phyloP scores from a whole-genome alignment of 306 rosid genomes.

The Prunus fruticosa region DNA sequence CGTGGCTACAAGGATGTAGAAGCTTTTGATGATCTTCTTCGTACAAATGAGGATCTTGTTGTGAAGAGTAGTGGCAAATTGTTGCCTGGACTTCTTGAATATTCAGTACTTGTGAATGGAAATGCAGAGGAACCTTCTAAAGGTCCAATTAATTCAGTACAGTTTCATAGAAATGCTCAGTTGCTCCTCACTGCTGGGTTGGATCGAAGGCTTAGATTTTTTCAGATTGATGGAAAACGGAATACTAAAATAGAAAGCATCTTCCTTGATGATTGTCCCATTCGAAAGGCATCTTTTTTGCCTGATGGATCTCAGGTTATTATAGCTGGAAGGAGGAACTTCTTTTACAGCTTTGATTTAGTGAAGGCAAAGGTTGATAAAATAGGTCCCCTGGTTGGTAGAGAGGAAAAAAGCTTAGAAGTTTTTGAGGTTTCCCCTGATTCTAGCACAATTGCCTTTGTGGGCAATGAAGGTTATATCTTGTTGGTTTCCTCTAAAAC shows the following conservation, averaged over 20 bases:
- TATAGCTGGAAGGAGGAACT: conserved; percentile 77
- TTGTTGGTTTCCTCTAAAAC: conserved; percentile 80
- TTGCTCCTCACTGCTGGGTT: conserved; percentile 77
- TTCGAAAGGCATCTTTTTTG: conserved; percentile 71
- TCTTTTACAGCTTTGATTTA: conserved; percentile 74
- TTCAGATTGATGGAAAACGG: conserved; percentile 83
- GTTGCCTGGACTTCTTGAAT: conserved; percentile 71
- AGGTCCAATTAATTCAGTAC: conserved; percentile 70
- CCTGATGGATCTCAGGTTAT: conserved; percentile 94
- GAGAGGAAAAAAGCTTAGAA: conserved; percentile 95
- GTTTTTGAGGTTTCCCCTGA: conserved; percentile 82
- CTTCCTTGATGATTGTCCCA: conserved; percentile 79
- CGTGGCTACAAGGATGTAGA: conserved; percentile 45
- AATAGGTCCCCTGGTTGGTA: conserved; percentile 87
- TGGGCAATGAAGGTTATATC: conserved; percentile 91
- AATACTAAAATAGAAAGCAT: conserved; percentile 84
- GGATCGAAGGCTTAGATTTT: conserved; percentile 74
- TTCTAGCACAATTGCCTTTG: conserved; percentile 76
- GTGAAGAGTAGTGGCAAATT: conserved; percentile 60
- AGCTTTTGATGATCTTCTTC: conserved; percentile 56
- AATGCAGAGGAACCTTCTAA: conserved; percentile 68
- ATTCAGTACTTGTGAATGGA: conserved; percentile 71
- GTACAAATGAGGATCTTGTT: conserved; percentile 73
- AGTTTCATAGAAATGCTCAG: conserved; percentile 84
- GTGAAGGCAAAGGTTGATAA: conserved; percentile 72